A percentile compares a stretch with the other conserved stretches of the same genome.
Evolutionary conservation across 1,284 basidiomycete species (phyloP).

Genomic region (Ceraceosorus guamensis): DNA sequence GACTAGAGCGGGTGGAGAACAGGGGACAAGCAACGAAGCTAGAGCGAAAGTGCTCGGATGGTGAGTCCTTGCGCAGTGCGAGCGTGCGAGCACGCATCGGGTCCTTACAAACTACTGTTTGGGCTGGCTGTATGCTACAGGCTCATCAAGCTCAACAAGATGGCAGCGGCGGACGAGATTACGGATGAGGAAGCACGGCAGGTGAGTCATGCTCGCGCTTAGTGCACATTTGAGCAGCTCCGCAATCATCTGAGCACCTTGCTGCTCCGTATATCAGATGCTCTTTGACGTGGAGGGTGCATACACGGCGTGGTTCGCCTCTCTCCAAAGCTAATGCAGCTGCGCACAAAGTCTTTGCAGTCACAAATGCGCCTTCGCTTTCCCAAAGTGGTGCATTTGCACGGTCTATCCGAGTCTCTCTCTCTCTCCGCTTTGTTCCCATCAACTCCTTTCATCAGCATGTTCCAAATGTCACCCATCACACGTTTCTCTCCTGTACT

Average conservation of each 20-base stretch:
- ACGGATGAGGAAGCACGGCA: conserved; percentile 91
- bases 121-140: conserved; percentile 50
- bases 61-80: conserved; percentile 53
- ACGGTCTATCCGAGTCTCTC: too few relatives aligned
- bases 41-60: conserved; percentile 72
- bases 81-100: background rate
- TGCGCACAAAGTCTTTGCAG: too few relatives aligned
- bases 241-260: background rate
- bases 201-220: conserved; percentile 52
- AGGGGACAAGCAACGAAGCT: conserved; percentile 84
- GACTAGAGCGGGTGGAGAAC: conserved; percentile 64
- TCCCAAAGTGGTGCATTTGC: too few relatives aligned
- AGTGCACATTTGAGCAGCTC: background rate
- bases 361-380: too few relatives aligned
- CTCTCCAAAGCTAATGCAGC: conserved; percentile 52
- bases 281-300: conserved; percentile 95
- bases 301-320: conserved; percentile 90
- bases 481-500: too few relatives aligned
- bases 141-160: conserved; percentile 90
- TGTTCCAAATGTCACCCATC: too few relatives aligned
- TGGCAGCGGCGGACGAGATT: conserved; percentile 94
- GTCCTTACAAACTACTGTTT: background rate
- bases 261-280: conserved; percentile 55
- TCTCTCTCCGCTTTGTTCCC: too few relatives aligned
- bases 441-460: too few relatives aligned